Conservation (phyloP, 495 filamentous ascomycete genomes). For the Rostrohypoxylon terebratum region DNA sequence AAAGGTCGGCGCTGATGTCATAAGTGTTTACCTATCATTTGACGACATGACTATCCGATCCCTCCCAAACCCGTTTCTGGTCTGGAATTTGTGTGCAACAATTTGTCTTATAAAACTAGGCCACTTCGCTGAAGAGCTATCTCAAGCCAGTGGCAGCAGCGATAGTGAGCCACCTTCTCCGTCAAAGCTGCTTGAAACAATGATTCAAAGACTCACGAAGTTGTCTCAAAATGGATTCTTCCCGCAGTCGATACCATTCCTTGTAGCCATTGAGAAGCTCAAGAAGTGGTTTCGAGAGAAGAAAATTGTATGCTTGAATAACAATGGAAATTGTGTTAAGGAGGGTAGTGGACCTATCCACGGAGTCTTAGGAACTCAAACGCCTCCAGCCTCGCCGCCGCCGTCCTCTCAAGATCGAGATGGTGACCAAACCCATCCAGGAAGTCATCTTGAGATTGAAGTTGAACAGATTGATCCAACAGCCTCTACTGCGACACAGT, state of each 20-base stretch:
- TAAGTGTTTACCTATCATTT: constrained; percentile 34
- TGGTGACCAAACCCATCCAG: neutral
- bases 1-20: constrained; percentile 8
- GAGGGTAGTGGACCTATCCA: constrained; percentile 26
- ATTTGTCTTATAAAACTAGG: constrained; percentile 32
- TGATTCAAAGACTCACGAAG: constrained; percentile 28
- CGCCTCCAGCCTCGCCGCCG: constrained; percentile 32
- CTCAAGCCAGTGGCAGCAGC: neutral
- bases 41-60: constrained; percentile 27
- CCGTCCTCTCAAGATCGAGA: neutral
- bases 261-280: constrained; percentile 38
- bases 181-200: constrained; percentile 15
- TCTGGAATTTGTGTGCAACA: constrained; percentile 34
- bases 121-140: constrained; percentile 22
- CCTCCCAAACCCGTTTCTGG: constrained; percentile 34
- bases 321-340: constrained; percentile 25
- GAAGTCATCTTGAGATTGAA: neutral
- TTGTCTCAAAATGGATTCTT: constrained; percentile 34
- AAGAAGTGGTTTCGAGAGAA: constrained; percentile 35
- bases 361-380: constrained; percentile 32
- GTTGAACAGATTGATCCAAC: neutral
- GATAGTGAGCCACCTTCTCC: constrained; percentile 14
- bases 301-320: constrained; percentile 36
- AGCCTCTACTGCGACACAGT: neutral
- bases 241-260: constrained; percentile 38